Evolutionary conservation across 176 grass and related monocot species (phyloP), one percentile per base, ranked within the genome.

Genomic region (Avena sativa): DNA sequence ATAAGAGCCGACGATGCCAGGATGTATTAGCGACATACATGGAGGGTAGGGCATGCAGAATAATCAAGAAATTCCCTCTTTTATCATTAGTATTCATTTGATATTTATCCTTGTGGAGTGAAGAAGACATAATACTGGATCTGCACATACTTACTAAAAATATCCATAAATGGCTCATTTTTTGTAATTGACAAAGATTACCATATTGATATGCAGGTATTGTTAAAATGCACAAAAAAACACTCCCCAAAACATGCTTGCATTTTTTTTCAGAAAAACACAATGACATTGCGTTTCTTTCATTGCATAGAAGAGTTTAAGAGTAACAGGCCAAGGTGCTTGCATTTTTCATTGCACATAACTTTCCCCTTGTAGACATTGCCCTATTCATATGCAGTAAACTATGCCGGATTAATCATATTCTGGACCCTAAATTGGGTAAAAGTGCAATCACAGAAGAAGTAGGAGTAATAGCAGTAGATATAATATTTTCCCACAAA

Each of bases 41-140:
- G 12, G 58, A 80, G 13, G 43, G 21, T 64, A 9, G n/a, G 32
- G 14, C 81, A 83, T 26, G 81, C 53, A 19, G 16, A 62, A 60
- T 56, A 46, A 73, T 75, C 72, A 75, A 15, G 21, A 75, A 75
- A 51, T 75, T 28, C 21, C 13, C 47, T 32, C 48, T 76, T 76
- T 76, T 76, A 30, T 48, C 48, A 52, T 71, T 17, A 10, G 13
- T 76, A 76, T 30, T 50, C 23, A 76, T 52, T 76, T 17, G 25
- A 53, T 76, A 23, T 76, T 52, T 13, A 50, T 76, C 47, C 48
- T 30, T 7, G 46, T 25, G 23, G 14, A 30, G 48, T 9, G 13
- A 51, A 75, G 20, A 76, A 52, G 1, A 28, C 25, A 8, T 14
- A 9, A 30, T 30, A 76, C 8, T 30, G 14, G 47, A 76, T 76